Base-by-base conservation (phyloP, 2,329 filamentous ascomycete genomes). In the Penicillium occitanis region DNA sequence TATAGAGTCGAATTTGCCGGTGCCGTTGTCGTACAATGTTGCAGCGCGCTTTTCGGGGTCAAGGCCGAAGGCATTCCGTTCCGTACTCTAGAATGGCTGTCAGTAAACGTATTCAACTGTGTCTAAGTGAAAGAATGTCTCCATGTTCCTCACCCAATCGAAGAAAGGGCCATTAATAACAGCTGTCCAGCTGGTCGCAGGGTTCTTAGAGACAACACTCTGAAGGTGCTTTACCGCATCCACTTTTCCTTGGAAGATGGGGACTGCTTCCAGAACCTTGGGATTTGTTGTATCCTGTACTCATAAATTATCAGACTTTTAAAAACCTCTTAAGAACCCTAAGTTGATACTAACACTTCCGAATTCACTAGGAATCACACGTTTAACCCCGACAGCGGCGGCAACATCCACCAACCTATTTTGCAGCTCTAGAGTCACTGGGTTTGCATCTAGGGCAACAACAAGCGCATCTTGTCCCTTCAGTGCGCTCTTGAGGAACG, bases 281-380 rank as follows among this genome's bases (percentile, higher is more conserved):
- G 57, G 35, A 30, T 65, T 65, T 22, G 64, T 61, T 19, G 53
- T 46, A n/a, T 65, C 64, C 64, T 65, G 19, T 8, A 3, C 1
- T 17, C 25, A 10, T 42, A n/a, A 5, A 25, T n/a, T 33, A 35
- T 37, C 35, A 37, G 17, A 35, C 1, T 2, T 28, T 55, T 8
- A 2, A 33, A 1, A n/a, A 6, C 10, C 17, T 19, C 4, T 53
- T 0, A 33, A 1, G 10, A 30, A 10, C 7, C 28, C 7, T 1
- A n/a, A 14, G 50, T 3, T 3, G 30, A 59, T 35, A 65, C 63
- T 53, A 19, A 65, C 64, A 44, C 64, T 65, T 44, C 64, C 64
- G 14, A 61, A 65, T 25, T 65, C 64, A 48, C 48, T 61, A 65
- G 64, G 64, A n/a, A 65, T 65, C 19, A 65, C 61, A 33, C 58